Evolutionary conservation across 495 filamentous ascomycete species (phyloP), one percentile per base, ranked within the genome.

Genomic region (Acidiella bohemica): DNA sequence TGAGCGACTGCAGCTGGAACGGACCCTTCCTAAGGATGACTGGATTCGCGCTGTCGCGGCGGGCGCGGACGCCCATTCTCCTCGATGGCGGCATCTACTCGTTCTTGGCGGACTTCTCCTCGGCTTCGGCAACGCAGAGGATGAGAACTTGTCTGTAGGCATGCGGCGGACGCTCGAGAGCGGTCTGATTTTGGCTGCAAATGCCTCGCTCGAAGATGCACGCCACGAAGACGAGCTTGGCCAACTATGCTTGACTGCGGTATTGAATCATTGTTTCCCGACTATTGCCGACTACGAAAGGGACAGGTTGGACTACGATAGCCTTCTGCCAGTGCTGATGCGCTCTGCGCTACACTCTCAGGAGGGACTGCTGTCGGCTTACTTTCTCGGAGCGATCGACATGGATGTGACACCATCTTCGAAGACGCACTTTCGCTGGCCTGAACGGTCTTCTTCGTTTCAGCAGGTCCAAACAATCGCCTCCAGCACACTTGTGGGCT

Each of bases 81-180:
- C 74, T 33, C 66, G 84, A 59, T 95, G 88, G 90, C 77, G 84
- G 61, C 90, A 96, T 61, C 53, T 85, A 19, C 65, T 94, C 18
- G 67, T 87, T 2, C 70, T 96, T 7, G 75, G 72, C 2, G 90
- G 90, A 10, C 63, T 96, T 10, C 54, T 96, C 49, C 71, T 88
- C 50, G 90, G 85, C 27, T 81, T 86, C 56, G 79, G 86, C 46
- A 67, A 68, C 25, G 71, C 76, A 46, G 72, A 81, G 33, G 63
- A 76, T 45, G 67, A 66, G 44, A 75, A 73, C 3, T 59, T 90
- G 16, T 72, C 76, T 9, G 57, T 62, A 34, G 54, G 63, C 44
- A 68, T 92, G 47, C 68, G 80, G 36, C 67, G 54, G n/a, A 86
- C 73, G 38, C 64, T 95, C 4, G 84, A 92, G 49, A 63, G 66